Conservation (phyloP, 805 yeast genomes). For the Ogataea pini region DNA sequence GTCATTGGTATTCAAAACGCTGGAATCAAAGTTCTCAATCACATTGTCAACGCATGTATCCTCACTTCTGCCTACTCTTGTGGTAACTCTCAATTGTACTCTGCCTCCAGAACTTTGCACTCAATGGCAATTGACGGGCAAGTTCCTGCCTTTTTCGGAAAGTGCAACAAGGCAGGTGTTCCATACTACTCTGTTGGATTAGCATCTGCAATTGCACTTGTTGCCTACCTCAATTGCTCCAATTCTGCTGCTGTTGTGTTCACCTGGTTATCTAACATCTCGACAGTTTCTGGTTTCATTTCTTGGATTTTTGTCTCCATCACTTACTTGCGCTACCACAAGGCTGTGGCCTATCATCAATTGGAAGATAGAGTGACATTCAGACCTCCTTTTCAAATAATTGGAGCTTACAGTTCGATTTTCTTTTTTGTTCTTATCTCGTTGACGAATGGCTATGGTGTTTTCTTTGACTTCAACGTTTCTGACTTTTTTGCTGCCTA, state of each 20-base stretch:
- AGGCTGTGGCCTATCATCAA: constrained; percentile 55
- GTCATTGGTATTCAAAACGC: constrained; percentile 79
- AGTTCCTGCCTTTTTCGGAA: constrained; percentile 67
- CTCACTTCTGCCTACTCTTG: constrained; percentile 54
- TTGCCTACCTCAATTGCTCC: constrained; percentile 69
- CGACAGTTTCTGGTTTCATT: constrained; percentile 67
- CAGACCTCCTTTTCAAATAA: constrained; percentile 57
- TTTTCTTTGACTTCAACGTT: constrained; percentile 49
- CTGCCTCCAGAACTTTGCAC: constrained; percentile 72
- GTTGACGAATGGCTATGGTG: constrained; percentile 58
- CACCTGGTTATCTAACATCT: constrained; percentile 65
- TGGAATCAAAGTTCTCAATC: constrained; percentile 66
- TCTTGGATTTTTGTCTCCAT: constrained; percentile 59
- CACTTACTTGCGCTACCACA: constrained; percentile 64
- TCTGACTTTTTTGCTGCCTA: constrained; percentile 69
- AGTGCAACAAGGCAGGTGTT: constrained; percentile 65
- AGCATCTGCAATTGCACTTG: constrained; percentile 48
- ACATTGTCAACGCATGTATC: constrained; percentile 76
- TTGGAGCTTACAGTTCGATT: constrained; percentile 53
- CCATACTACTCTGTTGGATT: constrained; percentile 58
- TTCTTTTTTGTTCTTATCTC: constrained; percentile 48
- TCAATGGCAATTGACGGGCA: constrained; percentile 74
- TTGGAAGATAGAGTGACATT: constrained; percentile 58
- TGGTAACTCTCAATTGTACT: constrained; percentile 74
- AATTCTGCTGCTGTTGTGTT: constrained; percentile 60